Evolutionary conservation across 2,329 filamentous ascomycete species (phyloP).

Genomic region (Aureobasidium sp.): DNA sequence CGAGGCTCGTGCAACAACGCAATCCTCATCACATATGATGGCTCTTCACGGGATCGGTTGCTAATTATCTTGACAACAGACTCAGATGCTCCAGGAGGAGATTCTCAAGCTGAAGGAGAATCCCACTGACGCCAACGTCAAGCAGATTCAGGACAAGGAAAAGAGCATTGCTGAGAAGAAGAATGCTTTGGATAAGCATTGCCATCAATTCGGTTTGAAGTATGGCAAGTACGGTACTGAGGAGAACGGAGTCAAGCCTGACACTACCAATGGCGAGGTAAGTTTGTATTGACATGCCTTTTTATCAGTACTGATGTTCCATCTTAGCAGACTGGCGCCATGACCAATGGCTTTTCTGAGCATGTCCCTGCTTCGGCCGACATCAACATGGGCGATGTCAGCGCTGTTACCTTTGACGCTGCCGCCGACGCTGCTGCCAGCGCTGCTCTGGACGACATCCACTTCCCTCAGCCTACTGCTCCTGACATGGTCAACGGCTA

Average conservation of each 20-base stretch:
- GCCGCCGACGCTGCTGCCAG: not conserved
- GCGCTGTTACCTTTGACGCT: not conserved
- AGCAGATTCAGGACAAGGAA: not conserved
- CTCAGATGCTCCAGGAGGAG: not conserved
- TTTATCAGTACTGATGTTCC: not conserved
- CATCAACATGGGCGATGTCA: not conserved
- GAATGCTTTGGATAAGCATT: not conserved
- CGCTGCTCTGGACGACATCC: not conserved
- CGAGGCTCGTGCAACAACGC: not conserved
- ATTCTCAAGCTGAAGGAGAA: not conserved
- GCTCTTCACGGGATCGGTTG: not conserved
- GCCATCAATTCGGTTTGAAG: not conserved
- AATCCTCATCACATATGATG: not conserved
- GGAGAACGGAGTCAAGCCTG: not conserved
- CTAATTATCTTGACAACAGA: not conserved
- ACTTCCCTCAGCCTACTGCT: not conserved
- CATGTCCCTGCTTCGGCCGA: not conserved
- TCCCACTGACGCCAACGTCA: not conserved
- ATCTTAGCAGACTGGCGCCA: not conserved
- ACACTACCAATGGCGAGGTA: not conserved
- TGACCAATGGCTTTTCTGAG: not conserved
- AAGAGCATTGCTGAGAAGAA: not conserved
- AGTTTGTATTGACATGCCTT: not conserved
- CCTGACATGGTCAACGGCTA: not conserved
- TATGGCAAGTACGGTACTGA: not conserved